Base-by-base conservation (phyloP, 805 yeast species). In the Yamadazyma kitorensis region DNA sequence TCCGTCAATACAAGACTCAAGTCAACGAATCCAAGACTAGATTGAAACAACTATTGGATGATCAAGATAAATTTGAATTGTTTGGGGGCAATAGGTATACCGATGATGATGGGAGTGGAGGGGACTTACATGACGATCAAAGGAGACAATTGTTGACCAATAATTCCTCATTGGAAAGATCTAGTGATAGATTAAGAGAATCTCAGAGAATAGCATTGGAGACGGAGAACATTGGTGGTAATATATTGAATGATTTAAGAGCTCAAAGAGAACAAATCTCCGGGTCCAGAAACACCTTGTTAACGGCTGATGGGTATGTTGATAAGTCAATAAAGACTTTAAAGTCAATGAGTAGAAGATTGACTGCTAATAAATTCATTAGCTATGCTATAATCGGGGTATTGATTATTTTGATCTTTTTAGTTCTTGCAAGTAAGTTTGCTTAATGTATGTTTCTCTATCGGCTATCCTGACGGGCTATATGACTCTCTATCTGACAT, bases 331-430 rank as follows among this genome's bases (percentile, higher is more conserved):
- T 93, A 36, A 76, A 84, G 37, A 93, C 98, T 1, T 68, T 93
- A 50, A 80, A 87, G 49, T 74, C 86, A 13, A 93, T 93, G 98
- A 83, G 95, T 17, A 74, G 98, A 59, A 69, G 98, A 50, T 72
- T 89, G 70, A 87, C 94, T 8, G 91, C 96, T 5, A 91, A 91
- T 60, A 83, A 87, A 58, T 71, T 89, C 47, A 83, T 91, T 43
- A 86, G 95, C 37, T 86, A 87, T 51, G 94, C 94, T 8, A 91
- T 91, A 37, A 91, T 91, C 36, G 95, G 85, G 5, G 89, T 91
- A 13, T 72, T 91, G 51, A 78, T 91, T 5, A 51, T 91, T 34
- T 70, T 91, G 50, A 91, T 91, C 30, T 64, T 91, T 43, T 68
- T 91, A 44, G 96, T 88, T 5, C 65, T 91, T 36, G 85, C 86